Evolutionary conservation across 768 basidiomycete genomes (phyloP), one percentile per base, ranked within the genome.

Genomic region (Phylloporus sp.): DNA sequence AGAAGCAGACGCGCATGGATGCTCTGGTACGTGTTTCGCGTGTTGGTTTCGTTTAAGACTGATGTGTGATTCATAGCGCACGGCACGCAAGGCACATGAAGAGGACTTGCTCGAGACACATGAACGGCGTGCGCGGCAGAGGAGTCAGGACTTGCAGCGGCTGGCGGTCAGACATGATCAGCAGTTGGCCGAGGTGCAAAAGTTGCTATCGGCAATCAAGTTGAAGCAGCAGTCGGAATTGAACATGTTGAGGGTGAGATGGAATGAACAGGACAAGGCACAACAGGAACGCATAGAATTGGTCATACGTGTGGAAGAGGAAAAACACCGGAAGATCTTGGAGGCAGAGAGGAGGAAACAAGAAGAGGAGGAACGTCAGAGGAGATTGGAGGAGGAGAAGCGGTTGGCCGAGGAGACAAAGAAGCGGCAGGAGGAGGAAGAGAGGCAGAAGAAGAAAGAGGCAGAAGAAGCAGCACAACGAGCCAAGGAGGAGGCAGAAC

Each of bases 231-330:
- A 78, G 52, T 62, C 65, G 11, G 77, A 80, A 24, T 76, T 85
- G 49, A 67, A 72, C 32, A 64, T 60, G 44, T 62, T 85, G 31
- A 68, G 71, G 40, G 68, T 69, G 5, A 65, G 59, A 9, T 82
- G 80, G 79, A 75, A 75, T 44, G 67, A 70, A 32, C 71, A 77
- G 45, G 73, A 76, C 53, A 68, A 55, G 40, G 59, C 60, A 45
- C 69, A 81, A 32, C 82, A 81, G 72, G 73, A 80, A 24, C 73
- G 82, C 5, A 79, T 88, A 47, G 85, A 90, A 65, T 63, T 54
- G 3, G 81, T 76, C 7, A 89, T 90, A 54, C 77, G 77, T 59
- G 27, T 68, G 4, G 85, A 88, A 60, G 83, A 87, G 54, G 83
- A 81, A 26, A 84, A 80, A 52, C 66, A 78, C 20, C 74, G 73